Base-by-base conservation (phyloP, 75 land plant species). In the Cupressus sempervirens region DNA sequence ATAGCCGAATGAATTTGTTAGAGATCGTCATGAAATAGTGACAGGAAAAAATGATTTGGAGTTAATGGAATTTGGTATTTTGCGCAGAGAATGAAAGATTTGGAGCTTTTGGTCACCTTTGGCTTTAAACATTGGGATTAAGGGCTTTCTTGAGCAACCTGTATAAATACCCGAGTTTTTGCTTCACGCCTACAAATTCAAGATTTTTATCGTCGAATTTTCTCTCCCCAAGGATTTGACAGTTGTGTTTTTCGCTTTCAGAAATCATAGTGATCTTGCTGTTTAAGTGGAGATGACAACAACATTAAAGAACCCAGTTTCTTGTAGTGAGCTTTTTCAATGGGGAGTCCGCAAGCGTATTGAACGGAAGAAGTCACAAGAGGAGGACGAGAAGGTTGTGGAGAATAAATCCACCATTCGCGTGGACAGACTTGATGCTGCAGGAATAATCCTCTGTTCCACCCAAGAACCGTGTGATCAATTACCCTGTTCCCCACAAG, bases 301-400 rank as follows among this genome's bases (percentile, higher is more conserved):
- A 20, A 23, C 26, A 62, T 23, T 62, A 62, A 23, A 62, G 26
- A 62, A 62, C 26, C 67, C 67, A 62, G 6, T 62, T 62, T 32
- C 74, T 70, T 32, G 34, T 30, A 12, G 74, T 0, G 74, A 30
- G 12, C 32, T 11, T 32, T 70, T 70, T 32, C 74, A 70, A 30
- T 82, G 83, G 83, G 54, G 82, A 30, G 48, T 52, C n/a, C 82
- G 46, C 54, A 81, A 81, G 54, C 53, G 46, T 3, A 45, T 15
- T 34, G 12, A 16, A 45, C 12, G 82, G 34, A 14, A 23, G 46
- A 81, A 81, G 45, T 10, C 46, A 11, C n/a, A 26, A 14, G 46
- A 20, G 67, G 20, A 81, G 43, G 67, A 5, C 7, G 67, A 62
- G 67, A 20, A 1, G 26, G 6, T 62, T 62, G 0, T 23, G 67